Conservation (phyloP, 495 filamentous ascomycete genomes). For the Aspergillus asperescens region DNA sequence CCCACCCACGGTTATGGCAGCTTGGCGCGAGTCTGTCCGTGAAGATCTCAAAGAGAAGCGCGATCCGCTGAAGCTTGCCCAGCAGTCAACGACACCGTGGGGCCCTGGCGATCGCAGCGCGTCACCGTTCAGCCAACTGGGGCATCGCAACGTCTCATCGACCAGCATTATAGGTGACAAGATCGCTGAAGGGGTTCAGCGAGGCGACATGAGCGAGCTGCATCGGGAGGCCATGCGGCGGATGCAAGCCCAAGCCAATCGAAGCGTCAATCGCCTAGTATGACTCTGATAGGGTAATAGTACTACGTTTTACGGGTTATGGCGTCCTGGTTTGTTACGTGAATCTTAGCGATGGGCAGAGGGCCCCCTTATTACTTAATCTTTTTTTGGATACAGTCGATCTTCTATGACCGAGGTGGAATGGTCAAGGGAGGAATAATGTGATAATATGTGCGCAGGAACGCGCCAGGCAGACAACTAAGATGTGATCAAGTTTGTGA, state of each 20-base stretch:
- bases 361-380: conserved; percentile 1
- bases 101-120: conserved; percentile 16
- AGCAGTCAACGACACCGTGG: conserved; percentile 2
- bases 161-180: conserved; percentile 39
- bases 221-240: conserved; percentile 77
- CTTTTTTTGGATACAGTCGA: background rate
- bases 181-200: conserved; percentile 72
- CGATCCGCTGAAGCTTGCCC: conserved; percentile 29
- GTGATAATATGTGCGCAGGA: background rate
- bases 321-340: too few relatives aligned
- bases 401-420: background rate
- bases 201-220: conserved; percentile 65
- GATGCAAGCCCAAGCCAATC: conserved; percentile 72
- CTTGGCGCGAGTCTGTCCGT: conserved; percentile 68
- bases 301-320: too few relatives aligned
- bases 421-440: background rate
- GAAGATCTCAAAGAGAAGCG: conserved; percentile 50
- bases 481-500: background rate
- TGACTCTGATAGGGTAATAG: conserved; percentile 13
- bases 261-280: conserved; percentile 19
- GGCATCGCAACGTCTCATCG: conserved; percentile 30
- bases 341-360: background rate
- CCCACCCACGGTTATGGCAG: conserved; percentile 60
- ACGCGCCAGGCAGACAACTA: too few relatives aligned
- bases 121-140: conserved; percentile 27